phyloP scores from a whole-genome alignment of 768 basidiomycete genomes.

The Suillus spraguei region DNA sequence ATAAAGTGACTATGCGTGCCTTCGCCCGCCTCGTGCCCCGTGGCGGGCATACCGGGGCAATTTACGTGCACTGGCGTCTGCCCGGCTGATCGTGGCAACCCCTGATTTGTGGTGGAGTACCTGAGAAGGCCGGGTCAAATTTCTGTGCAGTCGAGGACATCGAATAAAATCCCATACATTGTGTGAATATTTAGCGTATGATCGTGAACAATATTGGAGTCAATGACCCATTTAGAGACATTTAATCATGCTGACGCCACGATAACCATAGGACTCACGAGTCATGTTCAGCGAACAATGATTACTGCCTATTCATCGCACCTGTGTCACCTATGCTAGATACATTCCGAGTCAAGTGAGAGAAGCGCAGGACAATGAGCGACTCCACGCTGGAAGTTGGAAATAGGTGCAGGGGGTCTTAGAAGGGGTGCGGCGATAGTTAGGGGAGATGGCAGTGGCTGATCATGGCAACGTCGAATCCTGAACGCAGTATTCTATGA shows the following conservation, averaged over 20 bases:
- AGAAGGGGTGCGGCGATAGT: not conserved
- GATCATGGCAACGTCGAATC: not conserved
- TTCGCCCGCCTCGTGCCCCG: constrained; percentile 6
- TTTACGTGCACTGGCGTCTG: not conserved
- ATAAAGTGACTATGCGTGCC: not conserved
- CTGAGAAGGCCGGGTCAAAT: not conserved
- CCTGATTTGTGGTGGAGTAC: not conserved
- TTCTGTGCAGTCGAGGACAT: not conserved
- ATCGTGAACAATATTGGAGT: not conserved
- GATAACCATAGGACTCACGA: not conserved
- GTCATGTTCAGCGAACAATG: constrained; percentile 12
- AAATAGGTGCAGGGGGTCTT: no score
- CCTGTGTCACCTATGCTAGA: not conserved
- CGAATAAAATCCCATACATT: not conserved
- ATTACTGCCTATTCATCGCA: not conserved
- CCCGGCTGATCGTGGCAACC: not conserved
- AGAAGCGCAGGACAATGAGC: constrained; percentile 3
- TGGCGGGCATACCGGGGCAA: not conserved
- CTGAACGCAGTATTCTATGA: not conserved
- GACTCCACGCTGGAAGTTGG: not conserved
- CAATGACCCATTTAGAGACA: not conserved
- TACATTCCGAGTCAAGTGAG: not conserved
- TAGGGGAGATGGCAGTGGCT: not conserved
- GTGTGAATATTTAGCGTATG: not conserved
- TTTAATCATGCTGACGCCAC: not conserved